Evolutionary conservation across 176 grass and related monocot species (phyloP), one percentile per base, ranked within the genome.

Genomic region (Lolium perenne): DNA sequence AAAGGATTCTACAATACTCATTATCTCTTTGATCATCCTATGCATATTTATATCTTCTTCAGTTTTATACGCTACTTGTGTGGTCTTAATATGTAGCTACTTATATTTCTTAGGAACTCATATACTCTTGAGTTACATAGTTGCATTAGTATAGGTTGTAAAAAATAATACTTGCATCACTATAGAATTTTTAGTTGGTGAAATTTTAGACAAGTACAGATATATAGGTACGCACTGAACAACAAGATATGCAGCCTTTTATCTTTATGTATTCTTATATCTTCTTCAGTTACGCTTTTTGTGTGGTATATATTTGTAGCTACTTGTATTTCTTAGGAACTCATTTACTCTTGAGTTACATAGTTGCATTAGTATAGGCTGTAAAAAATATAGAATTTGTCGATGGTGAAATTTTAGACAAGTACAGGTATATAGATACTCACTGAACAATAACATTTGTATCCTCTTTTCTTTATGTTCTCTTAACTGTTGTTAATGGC

Each of bases 381-480:
- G 25, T 64, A 32, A 29, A 23, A 64, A 64, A 2, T 66, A 43
- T 22, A 66, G 10, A 15, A 77, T 82, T 62, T 77, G 7, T 79
- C 54, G n/a, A 8, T 89, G 65, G 60, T 59, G 5, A 81, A 47
- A 43, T 80, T 45, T 85, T 49, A 55, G 21, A 32, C 47, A 7
- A 63, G 45, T 63, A 15, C 56, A 80, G 2, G 45, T 1, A 72
- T 64, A 18, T 43, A 21, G 0, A 57, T 35, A 35, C 40, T 49
- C 43, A 58, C 26, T 11, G 38, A 46, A 21, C 8, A 71, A 73
- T 3, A 58, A 83, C 11, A 65, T 65, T 14, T 45, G 63, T 5
- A 50, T 0, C 13, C 8, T 58, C 66, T 38, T 69, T 16, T 64
- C 11, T 64, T 29, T 8, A 21, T 29, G 23, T 69, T 50, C 85